Base-by-base conservation (phyloP, 2,329 filamentous ascomycete genomes). In the Biscogniauxia mediterranea region DNA sequence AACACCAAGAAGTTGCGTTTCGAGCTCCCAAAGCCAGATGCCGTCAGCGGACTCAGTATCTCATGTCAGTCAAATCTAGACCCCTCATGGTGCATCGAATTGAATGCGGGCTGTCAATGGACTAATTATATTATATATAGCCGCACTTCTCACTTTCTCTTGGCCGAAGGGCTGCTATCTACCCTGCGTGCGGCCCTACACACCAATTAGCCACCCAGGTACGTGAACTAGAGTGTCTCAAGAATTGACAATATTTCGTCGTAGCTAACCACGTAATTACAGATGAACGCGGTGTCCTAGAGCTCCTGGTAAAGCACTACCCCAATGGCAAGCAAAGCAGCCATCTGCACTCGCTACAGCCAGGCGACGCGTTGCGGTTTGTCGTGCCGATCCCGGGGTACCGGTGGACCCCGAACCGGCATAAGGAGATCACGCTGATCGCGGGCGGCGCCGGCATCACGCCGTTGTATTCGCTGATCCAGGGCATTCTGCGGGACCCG, bases 401-500 rank as follows among this genome's bases (percentile, higher is more conserved):
- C 71, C 68, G 74, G 38, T 89, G 84, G 82, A 81, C 77, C 21
- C 76, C 83, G 26, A 83, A 81, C 64, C 75, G 76, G 71, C 78
- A 74, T 69, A 70, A 69, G 3, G 80, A 84, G 63, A 74, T 92
- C n/a, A 83, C 85, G 2, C 79, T 91, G 49, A 83, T 92, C 52
- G 89, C 89, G 0, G 89, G 89, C 52, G 89, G 89, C 13, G 88
- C 87, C 0, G 89, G 89, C 19, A 90, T 92, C 65, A 91, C 89
- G 0, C 89, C 89, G 0, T 82, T 89, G 65, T 90, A 85, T 71
- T 86, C 89, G 71, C 81, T 90, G 1, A 79, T 83, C 1, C 83
- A 80, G 55, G 85, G 85, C 1, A 88, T 90, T 59, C 76, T 89
- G n/a, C 73, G 77, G 52, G 84, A 90, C 68, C 81, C 86, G 0